Percentiles rank a stretch among this genome's conserved stretches.
These are phyloP conservation scores for Auxenochlorella protothecoides DNA, from an alignment of 139 green algal genomes.

Conservation along the genomic window DNA sequence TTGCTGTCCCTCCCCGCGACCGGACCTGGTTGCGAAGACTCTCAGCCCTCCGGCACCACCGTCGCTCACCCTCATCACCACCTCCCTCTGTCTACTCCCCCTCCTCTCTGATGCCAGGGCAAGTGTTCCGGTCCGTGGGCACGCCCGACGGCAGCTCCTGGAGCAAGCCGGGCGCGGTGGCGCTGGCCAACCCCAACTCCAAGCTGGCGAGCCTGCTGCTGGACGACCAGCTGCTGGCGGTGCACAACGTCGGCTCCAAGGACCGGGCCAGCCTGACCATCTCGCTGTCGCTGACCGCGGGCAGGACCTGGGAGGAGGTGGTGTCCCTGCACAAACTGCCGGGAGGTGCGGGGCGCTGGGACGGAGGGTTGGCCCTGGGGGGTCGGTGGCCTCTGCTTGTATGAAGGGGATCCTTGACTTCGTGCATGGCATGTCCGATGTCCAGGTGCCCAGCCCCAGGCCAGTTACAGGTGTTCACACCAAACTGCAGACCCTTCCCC, in stretches of 20 bases:
- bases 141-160: constrained; percentile 21
- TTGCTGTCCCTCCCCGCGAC: neutral
- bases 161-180: constrained; percentile 2
- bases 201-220: constrained; percentile 14
- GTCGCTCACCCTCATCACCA: no score
- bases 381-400: no score
- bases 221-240: constrained; percentile 5
- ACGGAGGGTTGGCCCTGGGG: neutral
- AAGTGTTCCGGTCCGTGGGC: constrained; percentile 13
- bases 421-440: no score
- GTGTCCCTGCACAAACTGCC: no score
- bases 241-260: no score
- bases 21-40: neutral
- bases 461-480: no score
- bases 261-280: no score
- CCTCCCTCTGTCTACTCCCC: neutral
- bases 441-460: no score
- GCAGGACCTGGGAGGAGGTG: neutral
- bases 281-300: no score
- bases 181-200: constrained; percentile 31
- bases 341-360: neutral
- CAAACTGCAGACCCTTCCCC: no score
- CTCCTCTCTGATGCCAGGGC: constrained; percentile 1
- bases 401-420: no score
- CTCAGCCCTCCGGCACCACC: no score